Evolutionary conservation across 1,284 basidiomycete genomes (phyloP), one percentile per base, ranked within the genome.

Genomic region (Boletus subluridellus): DNA sequence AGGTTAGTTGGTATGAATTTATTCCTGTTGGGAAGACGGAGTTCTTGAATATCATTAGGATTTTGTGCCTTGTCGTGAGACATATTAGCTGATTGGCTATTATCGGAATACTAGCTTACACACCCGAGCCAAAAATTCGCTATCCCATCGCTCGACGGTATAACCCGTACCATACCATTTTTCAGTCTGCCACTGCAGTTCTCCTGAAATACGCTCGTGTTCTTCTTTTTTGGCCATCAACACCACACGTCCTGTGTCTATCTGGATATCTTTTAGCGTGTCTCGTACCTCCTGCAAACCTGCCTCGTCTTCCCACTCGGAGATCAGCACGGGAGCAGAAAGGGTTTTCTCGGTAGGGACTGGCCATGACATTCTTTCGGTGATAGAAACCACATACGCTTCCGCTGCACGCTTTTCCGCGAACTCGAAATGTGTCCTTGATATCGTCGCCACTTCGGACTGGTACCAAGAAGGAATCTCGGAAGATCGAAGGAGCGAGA

Each of bases 81-180:
- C 42, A 14, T 15, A 39, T 72, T 28, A 60, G 46, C 17, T 37
- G 45, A 48, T 54, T 17, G 15, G 14, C 32, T 30, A 10, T 38
- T 47, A 28, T 42, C 17, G 32, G n/a, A 47, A 53, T 38, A 32
- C 42, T 49, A 50, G 30, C 17, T 52, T n/a, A 56, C 73, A 63
- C 62, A 90, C 92, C 78, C 86, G 74, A 60, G 76, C 69, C 35
- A 90, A 64, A 64, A 94, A 86, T 30, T 82, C 81, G 35, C 84
- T 78, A 44, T 86, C 81, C 63, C 93, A 85, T 57, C 78, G 78
- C 63, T 88, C 81, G 28, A 92, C 84, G 44, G 78, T 78, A 72
- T 95, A 96, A 65, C 85, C 81, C 0, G 95, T 96, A 5, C 88
- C 90, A 73, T 98, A 98, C 81, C 90, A 88, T 58, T 90, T 92